Base-by-base conservation (phyloP, 129 eudicot genomes). In the Sambucus nigra region DNA sequence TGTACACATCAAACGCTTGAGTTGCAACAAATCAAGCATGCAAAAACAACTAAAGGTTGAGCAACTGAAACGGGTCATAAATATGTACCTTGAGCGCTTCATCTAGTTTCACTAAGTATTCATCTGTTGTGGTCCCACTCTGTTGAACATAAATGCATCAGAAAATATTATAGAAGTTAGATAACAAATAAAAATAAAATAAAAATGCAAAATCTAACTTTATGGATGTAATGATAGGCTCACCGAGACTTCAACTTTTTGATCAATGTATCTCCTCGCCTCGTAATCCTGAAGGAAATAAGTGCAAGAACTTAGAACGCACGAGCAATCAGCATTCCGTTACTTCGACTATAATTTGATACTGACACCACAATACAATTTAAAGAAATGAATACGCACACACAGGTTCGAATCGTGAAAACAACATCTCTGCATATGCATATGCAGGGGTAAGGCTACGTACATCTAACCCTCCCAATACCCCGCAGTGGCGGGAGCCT, bases 211-310 rank as follows among this genome's bases (percentile, higher is more conserved):
- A n/a, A 11, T 48, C 33, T 48, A 20, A 32, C n/a, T 20, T 47
- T 8, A 45, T 19, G 3, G 20, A 17, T 20, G 35, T 8, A 51
- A 33, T 16, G 2, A 5, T 24, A 20, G 57, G 47, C 83, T 84
- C 64, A 84, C 97, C 50, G 53, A 50, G 53, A 84, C 84, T 84
- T 89, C 95, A 76, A 89, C 95, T 67, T 72, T 76, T 78, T 89
- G 97, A 64, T 69, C 69, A 53, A 89, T 81, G 59, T 56, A 76
- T 65, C 79, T 76, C 68, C 86, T 71, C 33, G 95, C 93, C 65
- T 80, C 85, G 44, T 69, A 73, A 76, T 89, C 97, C 97, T 89
- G 40, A 7, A 59, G 18, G 21, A 55, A 61, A 49, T 49, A 24
- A 60, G 40, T 39, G 44, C 46, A 53, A 13, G n/a, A 42, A 0